Base-by-base conservation (phyloP, 106 monocot genomes). In the Dendrobium huoshanense region DNA sequence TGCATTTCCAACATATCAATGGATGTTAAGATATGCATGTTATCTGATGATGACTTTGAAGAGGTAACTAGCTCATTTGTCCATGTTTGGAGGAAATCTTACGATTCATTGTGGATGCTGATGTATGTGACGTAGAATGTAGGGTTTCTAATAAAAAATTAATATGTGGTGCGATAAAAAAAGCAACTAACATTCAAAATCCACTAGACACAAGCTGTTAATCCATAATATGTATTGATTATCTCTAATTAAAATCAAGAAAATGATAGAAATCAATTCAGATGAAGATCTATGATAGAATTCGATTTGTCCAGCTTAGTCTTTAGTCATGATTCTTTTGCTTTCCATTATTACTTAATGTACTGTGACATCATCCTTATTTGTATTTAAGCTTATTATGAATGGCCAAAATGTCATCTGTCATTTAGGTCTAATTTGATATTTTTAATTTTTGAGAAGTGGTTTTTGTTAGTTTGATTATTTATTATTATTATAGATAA, bases 31-130 rank as follows among this genome's bases (percentile, higher is more conserved):
- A 88, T 99, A 77, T 87, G 84, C 47, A 83, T 85, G 86, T 48
- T 93, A 55, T 92, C 91, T 27, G 95, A 95, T 79, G 95, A 93
- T 81, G 91, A 95, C 43, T 79, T 99, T 78, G 80, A 88, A 68
- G 91, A 95, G 95, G 95, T 97, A 94, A 11, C 15, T 24, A 4
- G 74, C 20, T 43, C 15, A 10, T 76, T 47, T 47, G 19, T 49
- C 33, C 37, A n/a, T 49, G 13, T 43, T 43, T n/a, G 17, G 24
- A 70, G 33, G 70, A 70, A 70, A 8, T 70, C 70, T 37, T 37
- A 37, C 70, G 15, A 37, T 70, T 70, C n/a, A 25, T 70, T 70
- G 33, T 70, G 29, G 15, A 70, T 37, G 70, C 15, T 70, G 33
- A 33, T 37, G 33, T 70, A 33, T 11, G 70, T 33, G 10, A 37